Conservation (phyloP, 352 stramenopile species). For the Globisporangium perplexum region DNA sequence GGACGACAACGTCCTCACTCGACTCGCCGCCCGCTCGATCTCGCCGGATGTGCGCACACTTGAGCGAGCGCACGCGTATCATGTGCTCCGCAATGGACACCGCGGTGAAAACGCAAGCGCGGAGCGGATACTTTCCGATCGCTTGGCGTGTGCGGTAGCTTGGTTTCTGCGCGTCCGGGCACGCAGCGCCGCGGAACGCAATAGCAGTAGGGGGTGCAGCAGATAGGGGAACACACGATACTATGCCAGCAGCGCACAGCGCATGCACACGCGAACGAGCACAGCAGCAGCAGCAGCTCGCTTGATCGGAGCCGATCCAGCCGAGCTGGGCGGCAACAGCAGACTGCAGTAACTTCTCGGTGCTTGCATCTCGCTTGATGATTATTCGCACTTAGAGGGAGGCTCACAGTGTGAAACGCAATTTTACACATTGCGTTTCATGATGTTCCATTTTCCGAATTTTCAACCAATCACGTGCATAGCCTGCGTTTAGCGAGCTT, state of each 20-base stretch:
- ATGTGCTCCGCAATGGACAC: neutral
- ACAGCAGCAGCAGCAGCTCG: neutral
- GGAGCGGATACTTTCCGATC: too few relatives aligned
- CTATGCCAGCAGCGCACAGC: neutral
- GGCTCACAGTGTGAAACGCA: conserved; percentile 1
- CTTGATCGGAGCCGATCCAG: too few relatives aligned
- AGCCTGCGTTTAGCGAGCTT: neutral
- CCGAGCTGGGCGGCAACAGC: too few relatives aligned
- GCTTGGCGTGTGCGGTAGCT: neutral
- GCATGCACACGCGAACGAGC: too few relatives aligned
- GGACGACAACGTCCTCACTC: too few relatives aligned
- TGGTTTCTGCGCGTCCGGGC: neutral
- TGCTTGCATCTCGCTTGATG: neutral
- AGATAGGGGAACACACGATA: neutral
- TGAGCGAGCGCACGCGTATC: neutral
- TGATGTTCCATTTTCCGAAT: neutral
- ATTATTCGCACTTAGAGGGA: neutral
- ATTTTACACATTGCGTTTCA: conserved; percentile 2
- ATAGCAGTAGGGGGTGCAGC: neutral
- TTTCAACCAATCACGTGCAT: neutral
- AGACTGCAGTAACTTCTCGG: too few relatives aligned
- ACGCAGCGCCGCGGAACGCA: neutral
- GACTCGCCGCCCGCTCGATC: too few relatives aligned
- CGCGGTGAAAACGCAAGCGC: neutral
- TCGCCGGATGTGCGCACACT: neutral